Conservation (phyloP, 495 filamentous ascomycete genomes). For the Neurospora cerealis region DNA sequence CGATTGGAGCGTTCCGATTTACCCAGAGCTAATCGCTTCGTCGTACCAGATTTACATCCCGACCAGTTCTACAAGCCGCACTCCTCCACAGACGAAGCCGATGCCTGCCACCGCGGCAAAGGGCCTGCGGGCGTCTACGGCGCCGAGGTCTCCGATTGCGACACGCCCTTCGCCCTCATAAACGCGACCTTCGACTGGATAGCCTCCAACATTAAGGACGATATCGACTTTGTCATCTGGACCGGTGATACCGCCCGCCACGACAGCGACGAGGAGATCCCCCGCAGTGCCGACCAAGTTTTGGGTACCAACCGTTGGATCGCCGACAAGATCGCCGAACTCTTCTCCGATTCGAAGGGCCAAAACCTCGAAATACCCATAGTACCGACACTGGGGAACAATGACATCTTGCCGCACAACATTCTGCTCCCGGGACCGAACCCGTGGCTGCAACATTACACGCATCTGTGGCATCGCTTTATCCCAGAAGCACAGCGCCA, state of each 20-base stretch:
- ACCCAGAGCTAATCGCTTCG: slow-evolving; percentile 2
- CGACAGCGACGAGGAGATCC: slow-evolving; percentile 80
- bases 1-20: not conserved
- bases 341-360: slow-evolving; percentile 48
- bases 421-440: slow-evolving; percentile 83
- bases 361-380: slow-evolving; percentile 64
- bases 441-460: slow-evolving; percentile 63
- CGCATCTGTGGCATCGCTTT: slow-evolving; percentile 68
- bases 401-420: slow-evolving; percentile 96
- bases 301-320: slow-evolving; percentile 63
- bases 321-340: slow-evolving; percentile 61
- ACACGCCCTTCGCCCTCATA: slow-evolving; percentile 67
- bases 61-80: slow-evolving; percentile 75
- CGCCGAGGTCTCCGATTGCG: slow-evolving; percentile 78
- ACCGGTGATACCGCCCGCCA: slow-evolving; percentile 94
- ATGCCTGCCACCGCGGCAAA: slow-evolving; percentile 68
- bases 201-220: slow-evolving; percentile 65
- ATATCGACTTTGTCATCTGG: slow-evolving; percentile 94
- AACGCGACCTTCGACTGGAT: slow-evolving; percentile 94
- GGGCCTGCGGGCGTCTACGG: slow-evolving; percentile 76
- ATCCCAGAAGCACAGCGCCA: slow-evolving; percentile 92
- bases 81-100: slow-evolving; percentile 54
- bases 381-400: slow-evolving; percentile 88
- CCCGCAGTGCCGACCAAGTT: slow-evolving; percentile 65
- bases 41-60: slow-evolving; percentile 68